Evolutionary conservation across 2,329 filamentous ascomycete genomes (phyloP), one percentile per base, ranked within the genome.

Genomic region (Ambrosiella xylebori): DNA sequence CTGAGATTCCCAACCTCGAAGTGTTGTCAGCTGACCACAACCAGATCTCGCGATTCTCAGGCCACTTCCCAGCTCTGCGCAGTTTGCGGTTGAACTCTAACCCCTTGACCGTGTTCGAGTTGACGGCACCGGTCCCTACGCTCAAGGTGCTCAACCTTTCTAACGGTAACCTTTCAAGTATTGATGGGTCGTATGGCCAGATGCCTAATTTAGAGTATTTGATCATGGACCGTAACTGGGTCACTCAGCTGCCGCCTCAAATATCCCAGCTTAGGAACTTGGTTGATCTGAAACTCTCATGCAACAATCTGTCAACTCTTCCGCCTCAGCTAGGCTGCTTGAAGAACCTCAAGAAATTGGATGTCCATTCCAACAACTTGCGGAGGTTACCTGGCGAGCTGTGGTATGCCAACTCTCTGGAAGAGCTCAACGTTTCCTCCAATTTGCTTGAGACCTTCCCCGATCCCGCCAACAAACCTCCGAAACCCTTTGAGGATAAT

Each of bases 291-390:
- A 97, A 89, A 69, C 89, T 97, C 63, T 89, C 90, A 44, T 87
- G 91, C 69, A 98, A 98, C 67, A 85, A 86, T 0, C 77, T 98
- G 2, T 86, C 84, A 61, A 83, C 87, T 63, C 73, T 98, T 37
- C 93, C 93, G 3, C 71, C 86, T 0, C 89, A 95, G 64, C 88
- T 98, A 63, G 93, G 93, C 4, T 90, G 87, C 63, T 76, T 98
- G 27, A 80, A 77, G 0, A 91, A 97, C 68, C 75, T 98, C 61
- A 84, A 82, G 57, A 85, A 89, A 62, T 75, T 98, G 45, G 91
- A 98, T 67, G 78, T 97, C 15, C 81, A 91, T 62, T 88, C 93
- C 66, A 98, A 97, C 73, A 98, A 97, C 66, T 78, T 98, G 59
- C 85, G 84, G 63, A 85, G 85, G 65, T 74, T 98, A 38, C 93